Conservation (phyloP, 108 stramenopile species). For the Cyclostephanos invisitatus region DNA sequence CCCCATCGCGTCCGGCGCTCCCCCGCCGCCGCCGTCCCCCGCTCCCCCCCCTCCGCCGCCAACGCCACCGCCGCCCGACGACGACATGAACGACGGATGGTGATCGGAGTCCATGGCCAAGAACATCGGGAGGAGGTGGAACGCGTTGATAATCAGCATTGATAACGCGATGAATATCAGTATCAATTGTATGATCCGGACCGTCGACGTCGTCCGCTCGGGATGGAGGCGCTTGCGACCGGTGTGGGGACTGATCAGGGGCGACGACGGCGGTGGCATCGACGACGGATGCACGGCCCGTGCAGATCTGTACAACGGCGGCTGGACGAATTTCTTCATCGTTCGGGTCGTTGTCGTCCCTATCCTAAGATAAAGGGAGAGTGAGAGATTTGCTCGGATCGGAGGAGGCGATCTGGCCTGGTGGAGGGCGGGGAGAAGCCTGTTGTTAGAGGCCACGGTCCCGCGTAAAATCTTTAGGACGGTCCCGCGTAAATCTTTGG, state of each 20-base stretch:
- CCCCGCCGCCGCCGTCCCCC: not conserved
- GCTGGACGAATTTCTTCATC: conserved; percentile 29
- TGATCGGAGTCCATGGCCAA: conserved; percentile 13
- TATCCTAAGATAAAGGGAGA: no score
- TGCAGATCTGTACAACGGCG: conserved; percentile 32
- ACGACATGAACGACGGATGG: no score
- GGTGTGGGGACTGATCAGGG: not conserved
- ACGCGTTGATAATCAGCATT: conserved; percentile 16
- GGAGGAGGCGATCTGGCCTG: no score
- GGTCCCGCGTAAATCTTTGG: no score
- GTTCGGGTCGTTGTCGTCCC: not conserved
- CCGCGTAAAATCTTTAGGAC: no score
- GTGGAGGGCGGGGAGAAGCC: no score
- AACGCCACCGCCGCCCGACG: not conserved
- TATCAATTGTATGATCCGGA: conserved; percentile 20
- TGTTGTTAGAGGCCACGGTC: no score
- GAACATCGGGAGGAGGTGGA: conserved; percentile 29
- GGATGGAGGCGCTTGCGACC: conserved; percentile 1
- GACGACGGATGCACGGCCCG: conserved; percentile 40
- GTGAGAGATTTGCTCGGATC: no score
- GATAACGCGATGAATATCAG: conserved; percentile 15
- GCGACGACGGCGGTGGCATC: conserved; percentile 5
- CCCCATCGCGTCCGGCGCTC: not conserved
- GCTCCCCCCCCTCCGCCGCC: conserved; percentile 8
- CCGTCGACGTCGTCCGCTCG: not conserved